phyloP scores from a whole-genome alignment of 2,329 filamentous ascomycete species.

The Mycosphaerella sp. region DNA sequence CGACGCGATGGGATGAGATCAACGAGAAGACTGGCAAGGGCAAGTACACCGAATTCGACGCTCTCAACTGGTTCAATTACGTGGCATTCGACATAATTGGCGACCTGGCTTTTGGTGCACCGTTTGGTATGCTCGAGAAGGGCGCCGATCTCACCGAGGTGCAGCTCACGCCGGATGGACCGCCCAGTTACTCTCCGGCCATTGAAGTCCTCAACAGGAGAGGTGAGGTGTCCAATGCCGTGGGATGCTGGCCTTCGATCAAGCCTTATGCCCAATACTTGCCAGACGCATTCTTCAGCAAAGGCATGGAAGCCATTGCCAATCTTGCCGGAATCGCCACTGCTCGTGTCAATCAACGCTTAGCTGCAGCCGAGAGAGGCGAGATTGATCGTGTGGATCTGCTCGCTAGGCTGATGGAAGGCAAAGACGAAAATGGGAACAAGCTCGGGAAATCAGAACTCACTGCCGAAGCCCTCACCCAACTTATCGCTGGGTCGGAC shows the following conservation, averaged over 20 bases:
- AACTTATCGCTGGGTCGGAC: conserved; percentile 74
- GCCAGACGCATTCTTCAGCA: conserved; percentile 39
- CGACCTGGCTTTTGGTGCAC: conserved; percentile 50
- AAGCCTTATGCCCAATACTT: conserved; percentile 76
- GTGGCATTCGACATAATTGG: conserved; percentile 79
- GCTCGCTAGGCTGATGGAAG: conserved; percentile 77
- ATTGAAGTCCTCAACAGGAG: conserved; percentile 84
- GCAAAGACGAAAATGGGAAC: conserved; percentile 71
- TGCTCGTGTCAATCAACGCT: conserved; percentile 67
- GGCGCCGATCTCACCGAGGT: conserved; percentile 47
- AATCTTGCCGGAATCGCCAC: conserved; percentile 83
- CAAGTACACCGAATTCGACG: conserved; percentile 51
- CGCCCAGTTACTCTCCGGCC: conserved; percentile 43
- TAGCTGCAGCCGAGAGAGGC: conserved; percentile 57
- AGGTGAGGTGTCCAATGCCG: conserved; percentile 71
- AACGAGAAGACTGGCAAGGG: conserved; percentile 47
- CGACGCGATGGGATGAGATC: conserved; percentile 65
- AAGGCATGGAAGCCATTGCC: conserved; percentile 46
- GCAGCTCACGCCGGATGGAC: conserved; percentile 27
- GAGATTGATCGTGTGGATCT: conserved; percentile 66
- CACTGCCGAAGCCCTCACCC: conserved; percentile 81
- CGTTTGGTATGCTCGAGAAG: conserved; percentile 75
- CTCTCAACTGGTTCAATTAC: conserved; percentile 70
- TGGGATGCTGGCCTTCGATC: conserved; percentile 67
- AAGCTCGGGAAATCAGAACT: conserved; percentile 72